Base-by-base conservation (phyloP, 2,329 filamentous ascomycete species). In the Aphanoascus verrucosus region DNA sequence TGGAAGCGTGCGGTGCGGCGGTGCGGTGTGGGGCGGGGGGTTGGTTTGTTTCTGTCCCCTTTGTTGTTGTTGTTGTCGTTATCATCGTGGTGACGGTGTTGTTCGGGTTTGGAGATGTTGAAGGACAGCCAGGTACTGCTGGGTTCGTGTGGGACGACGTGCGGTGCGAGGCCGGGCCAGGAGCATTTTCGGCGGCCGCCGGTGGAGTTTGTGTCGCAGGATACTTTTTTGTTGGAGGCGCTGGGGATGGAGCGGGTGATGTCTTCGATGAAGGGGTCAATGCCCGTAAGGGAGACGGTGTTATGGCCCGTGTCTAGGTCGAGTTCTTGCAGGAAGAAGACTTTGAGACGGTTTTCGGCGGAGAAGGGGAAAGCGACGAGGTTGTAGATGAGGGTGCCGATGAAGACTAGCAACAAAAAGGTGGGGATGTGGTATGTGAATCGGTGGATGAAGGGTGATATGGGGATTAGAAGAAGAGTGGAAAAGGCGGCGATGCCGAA, bases 321-420 rank as follows among this genome's bases (percentile, higher is more conserved):
- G 46, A 96, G 74, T 8, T 80, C 79, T 66, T 98, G 90, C 48
- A 86, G 74, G 67, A 97, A 96, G 68, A 83, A 94, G 46, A 91
- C 77, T 69, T 97, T 97, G 67, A 94, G 81, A 37, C 88, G 80
- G 65, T 83, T 86, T 55, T 82, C 77, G 19, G 79, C 72, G 0
- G 88, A 93, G 69, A 97, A 97, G 0, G 93, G 93, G 67, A 95
- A 96, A 1, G 86, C 87, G 1, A 80, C 71, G 3, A 96, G 78
- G 64, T 94, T 94, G 73, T 95, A 97, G 53, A 90, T 78, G 28
- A 94, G 71, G 1, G 88, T 94, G 31, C 77, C 86, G 20, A 81
- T 63, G 57, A 89, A 87, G 7, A 95, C 72, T 11, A 84, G 65
- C 28, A 94, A 75, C 14, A 96, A 69, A 61, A 94, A 83, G 0